phyloP scores from a whole-genome alignment of 2,329 filamentous ascomycete species.

The Ascochyta pisi region DNA sequence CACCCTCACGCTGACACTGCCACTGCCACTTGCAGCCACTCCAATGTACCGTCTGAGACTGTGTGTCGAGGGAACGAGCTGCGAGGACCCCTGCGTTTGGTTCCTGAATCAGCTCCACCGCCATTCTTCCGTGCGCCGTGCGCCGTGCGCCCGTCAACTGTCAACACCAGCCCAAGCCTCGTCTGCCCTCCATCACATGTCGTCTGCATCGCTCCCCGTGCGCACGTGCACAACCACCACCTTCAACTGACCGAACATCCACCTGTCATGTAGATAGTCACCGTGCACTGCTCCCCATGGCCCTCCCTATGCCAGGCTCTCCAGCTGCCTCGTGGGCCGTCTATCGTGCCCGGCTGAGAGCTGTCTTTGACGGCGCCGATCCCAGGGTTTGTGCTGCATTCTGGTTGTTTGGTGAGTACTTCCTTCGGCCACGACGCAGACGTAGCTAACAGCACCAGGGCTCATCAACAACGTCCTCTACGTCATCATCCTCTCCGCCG shows the following conservation, averaged over 20 bases:
- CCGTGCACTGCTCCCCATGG: conserved; percentile 28
- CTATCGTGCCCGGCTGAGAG: conserved; percentile 70
- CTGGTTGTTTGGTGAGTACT: conserved; percentile 81
- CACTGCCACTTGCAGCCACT: background rate
- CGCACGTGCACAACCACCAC: conserved; percentile 19
- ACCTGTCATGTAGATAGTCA: conserved; percentile 1
- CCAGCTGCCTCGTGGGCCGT: conserved; percentile 74
- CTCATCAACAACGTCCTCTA: conserved; percentile 98
- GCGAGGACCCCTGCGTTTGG: conserved; percentile 7
- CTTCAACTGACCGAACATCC: background rate
- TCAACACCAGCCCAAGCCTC: conserved; percentile 3
- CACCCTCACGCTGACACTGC: background rate
- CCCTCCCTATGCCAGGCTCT: conserved; percentile 63
- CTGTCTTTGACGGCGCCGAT: conserved; percentile 71
- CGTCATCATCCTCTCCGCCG: conserved; percentile 93
- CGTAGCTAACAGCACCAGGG: conserved; percentile 57
- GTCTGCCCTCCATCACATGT: conserved; percentile 11
- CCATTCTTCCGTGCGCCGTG: conserved; percentile 9
- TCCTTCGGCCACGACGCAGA: background rate
- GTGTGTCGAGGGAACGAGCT: too few relatives aligned
- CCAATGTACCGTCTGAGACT: too few relatives aligned
- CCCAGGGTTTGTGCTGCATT: conserved; percentile 79
- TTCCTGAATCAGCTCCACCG: conserved; percentile 13
- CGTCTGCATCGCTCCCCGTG: background rate
- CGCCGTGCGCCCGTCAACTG: too few relatives aligned